Base-by-base conservation (phyloP, 2,329 filamentous ascomycete genomes). In the Boeremia exigua region DNA sequence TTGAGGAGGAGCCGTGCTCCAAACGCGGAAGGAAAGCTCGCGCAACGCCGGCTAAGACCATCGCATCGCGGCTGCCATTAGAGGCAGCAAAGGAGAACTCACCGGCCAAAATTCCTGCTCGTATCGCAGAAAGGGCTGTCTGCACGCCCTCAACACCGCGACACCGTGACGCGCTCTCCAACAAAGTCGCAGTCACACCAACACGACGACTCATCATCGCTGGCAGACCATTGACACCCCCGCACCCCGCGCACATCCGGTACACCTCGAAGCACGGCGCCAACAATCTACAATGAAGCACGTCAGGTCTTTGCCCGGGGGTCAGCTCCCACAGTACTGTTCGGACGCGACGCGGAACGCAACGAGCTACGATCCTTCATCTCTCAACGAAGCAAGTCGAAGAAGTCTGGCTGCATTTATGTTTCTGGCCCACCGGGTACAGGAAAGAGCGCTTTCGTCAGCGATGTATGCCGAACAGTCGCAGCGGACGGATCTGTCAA, bases 401-500 rank as follows among this genome's bases (percentile, higher is more conserved):
- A 80, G 10, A 84, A 83, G 3, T 87, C 88, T 48, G 92, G 93
- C 48, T 98, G 94, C 71, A 84, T 96, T 47, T 99, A 99, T 72
- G 89, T 99, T 63, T 97, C 93, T 66, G 95, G 95, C 0, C 95
- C 95, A 4, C 95, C 95, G 2, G 95, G 95, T 10, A 99, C 95
- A 0, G 95, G 95, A 50, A 99, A 99, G 79, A 98, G 93, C 74
- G 95, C 95, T 28, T 89, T 98, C 81, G 87, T 98, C 59, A 88
- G 88, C 60, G 88, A 96, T 71, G 85, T 96, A 46, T 89, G 89
- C 43, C 79, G 85, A 43, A 81, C 86, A 38, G 77, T 88, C 44
- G 78, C 79, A 30, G 78, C 82, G 14, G 75, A 79, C 2, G 68
- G 75, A 11, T 75, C 75, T 4, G 80, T 95, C 48, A 87, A 86